phyloP scores from a whole-genome alignment of 192 early-diverging fungal species.

The Entomortierella beljakovae region DNA sequence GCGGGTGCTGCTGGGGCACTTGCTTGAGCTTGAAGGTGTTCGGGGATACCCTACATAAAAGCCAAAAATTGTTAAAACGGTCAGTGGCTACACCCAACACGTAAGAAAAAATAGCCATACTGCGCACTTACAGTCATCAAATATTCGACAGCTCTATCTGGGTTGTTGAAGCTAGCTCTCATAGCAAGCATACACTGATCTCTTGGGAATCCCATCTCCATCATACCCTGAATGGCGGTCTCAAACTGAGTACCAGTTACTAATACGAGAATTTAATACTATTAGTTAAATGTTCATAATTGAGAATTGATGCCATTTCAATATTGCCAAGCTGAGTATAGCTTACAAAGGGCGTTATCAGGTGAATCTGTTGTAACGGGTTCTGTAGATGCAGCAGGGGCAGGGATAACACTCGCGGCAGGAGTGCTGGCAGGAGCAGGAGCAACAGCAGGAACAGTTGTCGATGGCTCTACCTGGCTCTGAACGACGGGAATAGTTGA shows the following conservation, averaged over 20 bases:
- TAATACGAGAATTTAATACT: conserved; percentile 41
- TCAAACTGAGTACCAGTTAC: conserved; percentile 85
- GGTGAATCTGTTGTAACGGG: conserved; percentile 41
- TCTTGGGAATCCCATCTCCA: conserved; percentile 95
- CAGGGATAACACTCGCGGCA: conserved; percentile 52
- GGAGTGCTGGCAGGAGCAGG: conserved; percentile 57
- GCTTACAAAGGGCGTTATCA: conserved; percentile 46
- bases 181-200: conserved; percentile 90
- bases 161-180: conserved; percentile 97
- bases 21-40: conserved; percentile 65
- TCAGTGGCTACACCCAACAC: background rate
- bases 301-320: background rate
- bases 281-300: background rate
- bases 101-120: no score
- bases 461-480: conserved; percentile 28
- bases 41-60: conserved; percentile 81
- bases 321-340: background rate
- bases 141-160: conserved; percentile 97
- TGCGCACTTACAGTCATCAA: conserved; percentile 76
- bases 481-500: conserved; percentile 56
- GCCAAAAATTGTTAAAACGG: conserved; percentile 2
- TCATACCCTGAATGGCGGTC: conserved; percentile 85
- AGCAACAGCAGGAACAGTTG: conserved; percentile 42
- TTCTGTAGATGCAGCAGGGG: conserved; percentile 57
- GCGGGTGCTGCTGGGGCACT: conserved; percentile 55